A percentile compares a stretch with the other conserved stretches of the same genome.
These are phyloP conservation scores for Acacia pycnantha DNA, from an alignment of 331 rosid species.

Conservation along the genomic window DNA sequence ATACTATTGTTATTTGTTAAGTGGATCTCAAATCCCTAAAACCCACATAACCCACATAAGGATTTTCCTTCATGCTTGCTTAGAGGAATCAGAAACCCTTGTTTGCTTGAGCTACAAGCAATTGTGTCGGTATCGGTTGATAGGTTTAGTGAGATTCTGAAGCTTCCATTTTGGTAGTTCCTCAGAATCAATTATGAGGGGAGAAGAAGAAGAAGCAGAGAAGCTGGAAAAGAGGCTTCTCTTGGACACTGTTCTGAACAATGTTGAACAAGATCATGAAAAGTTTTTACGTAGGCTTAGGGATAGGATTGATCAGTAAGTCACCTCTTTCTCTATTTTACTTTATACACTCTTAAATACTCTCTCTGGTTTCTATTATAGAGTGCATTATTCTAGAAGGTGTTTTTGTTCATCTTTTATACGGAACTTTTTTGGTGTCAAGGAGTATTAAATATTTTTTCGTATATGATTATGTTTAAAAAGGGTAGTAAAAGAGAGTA, in stretches of 20 bases:
- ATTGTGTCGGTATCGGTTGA: not conserved
- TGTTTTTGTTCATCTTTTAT: too few species aligned
- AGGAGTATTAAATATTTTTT: too few species aligned
- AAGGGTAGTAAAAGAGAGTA: too few species aligned
- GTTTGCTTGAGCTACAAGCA: not conserved
- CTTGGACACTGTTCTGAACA: conserved; percentile 28
- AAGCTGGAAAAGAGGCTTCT: conserved; percentile 28
- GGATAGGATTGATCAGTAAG: conserved; percentile 23
- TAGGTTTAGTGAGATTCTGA: not conserved
- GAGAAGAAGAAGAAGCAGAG: conserved; percentile 29
- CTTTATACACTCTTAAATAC: not conserved
- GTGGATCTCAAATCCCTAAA: not conserved
- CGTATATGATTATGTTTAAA: too few species aligned
- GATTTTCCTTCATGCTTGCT: not conserved
- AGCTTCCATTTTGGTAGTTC: not conserved
- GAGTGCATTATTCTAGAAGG: too few species aligned
- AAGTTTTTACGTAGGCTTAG: conserved; percentile 34
- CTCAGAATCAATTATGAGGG: conserved; percentile 17
- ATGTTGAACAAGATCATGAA: conserved; percentile 48
- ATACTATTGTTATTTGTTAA: not conserved
- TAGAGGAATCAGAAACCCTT: not conserved
- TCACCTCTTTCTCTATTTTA: not conserved
- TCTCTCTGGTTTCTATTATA: too few species aligned
- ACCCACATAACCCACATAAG: not conserved
- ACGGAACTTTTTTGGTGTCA: too few species aligned